Evolutionary conservation across 1,284 basidiomycete species (phyloP).

Genomic region (Earliella scabrosa): DNA sequence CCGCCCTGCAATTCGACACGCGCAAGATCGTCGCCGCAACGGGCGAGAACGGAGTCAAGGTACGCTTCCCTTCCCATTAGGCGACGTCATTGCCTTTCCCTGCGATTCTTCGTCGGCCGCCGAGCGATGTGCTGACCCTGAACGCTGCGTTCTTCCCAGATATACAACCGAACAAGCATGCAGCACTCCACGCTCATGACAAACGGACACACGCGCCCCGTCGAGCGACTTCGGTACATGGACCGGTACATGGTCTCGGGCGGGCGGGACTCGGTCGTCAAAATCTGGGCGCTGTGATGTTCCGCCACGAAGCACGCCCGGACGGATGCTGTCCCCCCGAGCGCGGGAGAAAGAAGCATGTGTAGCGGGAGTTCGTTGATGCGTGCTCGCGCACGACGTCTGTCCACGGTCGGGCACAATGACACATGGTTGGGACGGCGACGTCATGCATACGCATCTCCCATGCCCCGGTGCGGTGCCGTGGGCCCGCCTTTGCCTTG

Average conservation of each 20-base stretch:
- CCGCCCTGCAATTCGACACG: slow-evolving; percentile 92
- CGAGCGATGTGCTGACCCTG: slow-evolving; percentile 6
- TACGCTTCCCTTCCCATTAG: slow-evolving; percentile 36
- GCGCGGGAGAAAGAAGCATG: neutral
- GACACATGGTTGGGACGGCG: too few relatives aligned
- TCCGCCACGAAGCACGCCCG: neutral
- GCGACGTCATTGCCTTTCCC: neutral
- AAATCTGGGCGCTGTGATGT: slow-evolving; percentile 93
- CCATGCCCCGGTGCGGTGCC: too few relatives aligned
- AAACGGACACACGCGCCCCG: slow-evolving; percentile 92
- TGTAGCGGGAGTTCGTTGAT: neutral
- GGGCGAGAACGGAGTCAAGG: slow-evolving; percentile 93
- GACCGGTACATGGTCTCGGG: slow-evolving; percentile 95
- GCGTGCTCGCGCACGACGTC: neutral
- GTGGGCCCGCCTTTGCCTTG: too few relatives aligned
- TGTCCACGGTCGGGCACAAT: too few relatives aligned
- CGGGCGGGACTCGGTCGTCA: slow-evolving; percentile 86
- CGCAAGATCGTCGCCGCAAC: slow-evolving; percentile 94
- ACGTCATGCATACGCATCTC: neutral
- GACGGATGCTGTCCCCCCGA: neutral
- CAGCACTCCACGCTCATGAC: slow-evolving; percentile 84
- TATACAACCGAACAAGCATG: slow-evolving; percentile 95
- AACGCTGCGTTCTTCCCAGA: slow-evolving; percentile 46
- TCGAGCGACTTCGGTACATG: slow-evolving; percentile 94
- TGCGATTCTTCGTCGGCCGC: slow-evolving; percentile 5